Evolutionary conservation across 352 stramenopile genomes (phyloP).

Genomic region (Elongisporangium undulatum): DNA sequence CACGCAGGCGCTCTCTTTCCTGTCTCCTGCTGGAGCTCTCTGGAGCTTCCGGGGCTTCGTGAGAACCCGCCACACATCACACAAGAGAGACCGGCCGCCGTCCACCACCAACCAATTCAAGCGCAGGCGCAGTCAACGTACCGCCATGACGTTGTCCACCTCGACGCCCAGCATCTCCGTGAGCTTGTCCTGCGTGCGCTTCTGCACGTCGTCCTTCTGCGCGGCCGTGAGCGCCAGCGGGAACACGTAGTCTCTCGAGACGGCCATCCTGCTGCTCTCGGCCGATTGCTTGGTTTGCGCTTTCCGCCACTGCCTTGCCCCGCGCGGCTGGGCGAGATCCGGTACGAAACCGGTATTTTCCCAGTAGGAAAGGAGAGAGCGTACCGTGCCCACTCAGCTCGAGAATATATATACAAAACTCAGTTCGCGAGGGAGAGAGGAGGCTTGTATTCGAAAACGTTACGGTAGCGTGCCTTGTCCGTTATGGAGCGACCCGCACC

Average conservation of each 20-base stretch:
- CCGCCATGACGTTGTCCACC: constrained; percentile 84
- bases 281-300: not conserved
- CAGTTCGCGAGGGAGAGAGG: no score
- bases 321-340: not conserved
- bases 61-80: not conserved
- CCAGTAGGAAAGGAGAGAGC: not conserved
- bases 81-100: constrained; percentile 3
- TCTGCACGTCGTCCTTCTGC: constrained; percentile 57
- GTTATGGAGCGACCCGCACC: not conserved
- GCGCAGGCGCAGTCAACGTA: constrained; percentile 30
- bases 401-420: not conserved
- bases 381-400: not conserved
- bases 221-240: constrained; percentile 42
- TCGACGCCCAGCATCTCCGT: constrained; percentile 79
- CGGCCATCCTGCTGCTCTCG: not conserved
- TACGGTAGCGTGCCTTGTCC: not conserved
- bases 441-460: not conserved
- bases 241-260: constrained; percentile 43
- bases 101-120: constrained; percentile 1
- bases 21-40: not conserved
- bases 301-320: not conserved
- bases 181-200: constrained; percentile 44
- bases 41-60: not conserved
- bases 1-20: not conserved
- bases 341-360: not conserved